Percentiles rank a stretch among this genome's conserved stretches.
These are phyloP conservation scores for Phialophora macrospora DNA, from an alignment of 2,329 filamentous ascomycete genomes.

Conservation along the genomic window DNA sequence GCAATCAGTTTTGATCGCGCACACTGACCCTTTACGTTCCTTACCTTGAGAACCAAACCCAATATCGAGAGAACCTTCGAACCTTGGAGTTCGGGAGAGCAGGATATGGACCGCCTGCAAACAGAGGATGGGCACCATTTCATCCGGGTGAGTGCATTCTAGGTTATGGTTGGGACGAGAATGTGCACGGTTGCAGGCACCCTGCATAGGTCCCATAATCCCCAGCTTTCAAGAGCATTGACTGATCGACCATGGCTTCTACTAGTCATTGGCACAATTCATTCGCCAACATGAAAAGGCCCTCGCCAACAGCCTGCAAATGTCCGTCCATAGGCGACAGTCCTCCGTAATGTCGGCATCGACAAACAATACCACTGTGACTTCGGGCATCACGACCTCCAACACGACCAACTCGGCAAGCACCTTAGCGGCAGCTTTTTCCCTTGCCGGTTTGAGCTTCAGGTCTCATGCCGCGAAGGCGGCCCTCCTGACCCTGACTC, in stretches of 20 bases:
- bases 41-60: conserved; percentile 39
- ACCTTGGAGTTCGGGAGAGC: conserved; percentile 9
- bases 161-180: not conserved
- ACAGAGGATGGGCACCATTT: conserved; percentile 57
- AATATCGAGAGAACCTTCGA: not conserved
- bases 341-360: conserved; percentile 67
- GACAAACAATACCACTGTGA: conserved; percentile 62
- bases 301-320: conserved; percentile 90
- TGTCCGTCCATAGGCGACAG: conserved; percentile 64
- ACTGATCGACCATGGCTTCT: conserved; percentile 12
- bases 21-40: conserved; percentile 43
- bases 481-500: conserved; percentile 87
- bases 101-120: conserved; percentile 55
- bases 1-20: conserved; percentile 45
- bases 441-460: conserved; percentile 82
- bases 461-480: conserved; percentile 84
- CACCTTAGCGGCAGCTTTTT: conserved; percentile 79
- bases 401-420: conserved; percentile 70
- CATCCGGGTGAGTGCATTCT: conserved; percentile 48
- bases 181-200: conserved; percentile 8
- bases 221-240: conserved; percentile 1
- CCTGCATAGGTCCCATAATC: not conserved
- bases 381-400: conserved; percentile 59
- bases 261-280: conserved; percentile 89
- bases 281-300: conserved; percentile 97